Evolutionary conservation across 352 stramenopile genomes (phyloP).

Genomic region (Phytopythium aichiense): DNA sequence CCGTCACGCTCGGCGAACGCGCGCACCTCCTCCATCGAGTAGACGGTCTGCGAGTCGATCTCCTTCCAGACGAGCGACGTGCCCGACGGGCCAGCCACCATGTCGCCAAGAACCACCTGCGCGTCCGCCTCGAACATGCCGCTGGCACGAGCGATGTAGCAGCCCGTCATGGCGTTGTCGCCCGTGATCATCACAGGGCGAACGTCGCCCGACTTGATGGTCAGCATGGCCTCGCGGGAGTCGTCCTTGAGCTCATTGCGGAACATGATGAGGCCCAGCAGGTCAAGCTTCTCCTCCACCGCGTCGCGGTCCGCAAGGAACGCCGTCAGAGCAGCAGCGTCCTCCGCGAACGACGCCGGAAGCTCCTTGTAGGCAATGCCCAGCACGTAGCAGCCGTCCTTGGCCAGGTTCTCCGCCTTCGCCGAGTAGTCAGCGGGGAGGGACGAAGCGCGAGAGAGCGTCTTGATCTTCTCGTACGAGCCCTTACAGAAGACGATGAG

Average conservation of each 20-base stretch:
- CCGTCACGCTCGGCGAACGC: conserved; percentile 25
- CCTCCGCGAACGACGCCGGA: conserved; percentile 21
- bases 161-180: conserved; percentile 78
- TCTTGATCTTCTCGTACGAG: conserved; percentile 83
- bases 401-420: conserved; percentile 52
- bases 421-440: conserved; percentile 72
- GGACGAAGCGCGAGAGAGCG: conserved; percentile 39
- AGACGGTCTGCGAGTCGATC: conserved; percentile 48
- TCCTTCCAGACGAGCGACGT: conserved; percentile 57
- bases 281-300: conserved; percentile 65
- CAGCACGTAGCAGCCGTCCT: conserved; percentile 87
- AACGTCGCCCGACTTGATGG: conserved; percentile 76
- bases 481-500: conserved; percentile 87
- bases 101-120: conserved; percentile 60
- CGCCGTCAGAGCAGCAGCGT: conserved; percentile 20
- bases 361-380: conserved; percentile 72
- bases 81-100: conserved; percentile 33
- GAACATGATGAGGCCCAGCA: conserved; percentile 88
- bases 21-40: conserved; percentile 42
- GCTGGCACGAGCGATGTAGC: conserved; percentile 68
- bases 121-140: conserved; percentile 47
- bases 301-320: conserved; percentile 61
- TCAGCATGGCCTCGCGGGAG: conserved; percentile 67
- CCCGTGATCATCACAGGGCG: conserved; percentile 86
- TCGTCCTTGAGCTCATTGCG: conserved; percentile 88